phyloP scores from a whole-genome alignment of 73 alveolate genomes.

The Blepharisma japonicum region DNA sequence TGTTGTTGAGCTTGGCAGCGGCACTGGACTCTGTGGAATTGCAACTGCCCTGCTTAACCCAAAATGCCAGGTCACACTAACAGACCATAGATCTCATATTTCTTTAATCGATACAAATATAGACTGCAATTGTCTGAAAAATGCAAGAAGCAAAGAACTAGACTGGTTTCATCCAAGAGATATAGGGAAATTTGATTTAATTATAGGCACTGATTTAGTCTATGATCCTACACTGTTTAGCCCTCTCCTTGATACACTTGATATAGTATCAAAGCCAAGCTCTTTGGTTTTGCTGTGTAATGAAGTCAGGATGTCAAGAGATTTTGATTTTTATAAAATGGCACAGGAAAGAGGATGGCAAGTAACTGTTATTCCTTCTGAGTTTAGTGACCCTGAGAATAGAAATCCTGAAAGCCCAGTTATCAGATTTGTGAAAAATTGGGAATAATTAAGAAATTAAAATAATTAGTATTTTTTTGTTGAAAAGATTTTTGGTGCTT shows the following conservation, averaged over 20 bases:
- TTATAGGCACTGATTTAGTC: constrained; percentile 31
- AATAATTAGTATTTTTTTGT: too few species aligned
- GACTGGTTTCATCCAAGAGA: constrained; percentile 17
- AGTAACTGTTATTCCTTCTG: not conserved
- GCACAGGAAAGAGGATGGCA: constrained; percentile 27
- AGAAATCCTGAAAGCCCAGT: constrained; percentile 11
- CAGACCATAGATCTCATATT: constrained; percentile 24
- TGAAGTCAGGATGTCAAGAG: constrained; percentile 14
- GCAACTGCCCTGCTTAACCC: constrained; percentile 3
- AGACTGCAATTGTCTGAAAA: not conserved
- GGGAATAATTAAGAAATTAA: too few species aligned
- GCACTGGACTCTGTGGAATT: constrained; percentile 29
- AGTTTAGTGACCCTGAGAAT: not conserved
- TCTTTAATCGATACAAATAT: constrained; percentile 8
- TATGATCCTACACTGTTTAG: constrained; percentile 11
- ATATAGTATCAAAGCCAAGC: not conserved
- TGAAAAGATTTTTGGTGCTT: too few species aligned
- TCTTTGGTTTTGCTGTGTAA: constrained; percentile 24
- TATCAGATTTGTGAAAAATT: not conserved
- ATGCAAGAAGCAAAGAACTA: not conserved
- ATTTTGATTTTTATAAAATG: constrained; percentile 1
- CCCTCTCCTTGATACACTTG: constrained; percentile 29
- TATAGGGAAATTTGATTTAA: constrained; percentile 13
- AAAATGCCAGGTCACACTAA: not conserved
- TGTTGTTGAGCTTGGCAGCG: constrained; percentile 20